Evolutionary conservation across 2,329 filamentous ascomycete species (phyloP).

Genomic region (Lasiodiplodia citricola): DNA sequence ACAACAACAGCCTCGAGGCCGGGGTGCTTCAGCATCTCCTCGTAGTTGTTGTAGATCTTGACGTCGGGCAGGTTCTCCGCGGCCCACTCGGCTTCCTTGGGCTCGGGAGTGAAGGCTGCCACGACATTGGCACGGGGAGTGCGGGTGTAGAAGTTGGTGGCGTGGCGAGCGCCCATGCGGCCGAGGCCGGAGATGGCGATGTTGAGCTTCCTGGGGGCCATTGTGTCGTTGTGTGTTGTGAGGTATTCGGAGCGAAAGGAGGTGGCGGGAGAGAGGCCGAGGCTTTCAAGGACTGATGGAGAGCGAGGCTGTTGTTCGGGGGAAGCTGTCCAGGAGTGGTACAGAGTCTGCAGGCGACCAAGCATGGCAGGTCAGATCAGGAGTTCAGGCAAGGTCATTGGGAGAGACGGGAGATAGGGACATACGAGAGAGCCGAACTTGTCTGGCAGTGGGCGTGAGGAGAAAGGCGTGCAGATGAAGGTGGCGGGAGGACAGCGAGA

Average conservation of each 20-base stretch:
- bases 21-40: constrained; percentile 62
- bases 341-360: background rate
- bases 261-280: constrained; percentile 18
- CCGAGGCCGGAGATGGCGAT: constrained; percentile 55
- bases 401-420: background rate
- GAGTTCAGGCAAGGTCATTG: background rate
- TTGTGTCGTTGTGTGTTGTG: constrained; percentile 30
- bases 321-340: background rate
- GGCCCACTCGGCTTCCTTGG: constrained; percentile 55
- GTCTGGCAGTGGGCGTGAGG: background rate
- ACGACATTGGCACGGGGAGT: constrained; percentile 54
- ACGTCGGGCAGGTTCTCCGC: constrained; percentile 57
- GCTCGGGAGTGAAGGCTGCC: constrained; percentile 53
- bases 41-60: constrained; percentile 59
- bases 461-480: background rate
- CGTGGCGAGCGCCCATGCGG: constrained; percentile 57
- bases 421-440: background rate
- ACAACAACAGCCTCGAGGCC: constrained; percentile 62
- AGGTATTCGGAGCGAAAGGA: background rate
- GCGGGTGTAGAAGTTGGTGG: constrained; percentile 53
- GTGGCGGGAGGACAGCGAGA: background rate
- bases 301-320: background rate
- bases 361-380: background rate
- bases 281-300: background rate
- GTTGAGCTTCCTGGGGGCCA: constrained; percentile 48